A percentile compares a stretch with the other conserved stretches of the same genome.
phyloP scores from a whole-genome alignment of 768 basidiomycete species.

The Russula vinacea region DNA sequence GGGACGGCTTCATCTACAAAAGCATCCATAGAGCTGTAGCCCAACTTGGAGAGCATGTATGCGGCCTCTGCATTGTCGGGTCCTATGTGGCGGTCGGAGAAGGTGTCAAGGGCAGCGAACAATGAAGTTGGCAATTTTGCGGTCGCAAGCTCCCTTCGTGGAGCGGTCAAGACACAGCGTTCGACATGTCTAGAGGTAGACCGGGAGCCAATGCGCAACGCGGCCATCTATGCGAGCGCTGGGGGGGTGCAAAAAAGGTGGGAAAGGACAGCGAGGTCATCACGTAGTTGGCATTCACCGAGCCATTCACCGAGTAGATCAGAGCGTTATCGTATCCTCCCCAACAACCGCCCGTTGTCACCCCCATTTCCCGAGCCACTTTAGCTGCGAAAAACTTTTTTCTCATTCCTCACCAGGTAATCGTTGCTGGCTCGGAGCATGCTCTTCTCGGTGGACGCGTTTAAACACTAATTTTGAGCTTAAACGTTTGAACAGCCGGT shows the following conservation, averaged over 20 bases:
- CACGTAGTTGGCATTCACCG: constrained; percentile 39
- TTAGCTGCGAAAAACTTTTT: constrained; percentile 11
- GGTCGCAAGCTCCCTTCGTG: constrained; percentile 52
- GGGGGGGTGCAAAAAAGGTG: constrained; percentile 8
- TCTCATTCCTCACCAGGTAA: background rate
- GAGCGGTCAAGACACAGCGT: constrained; percentile 29
- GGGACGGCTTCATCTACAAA: constrained; percentile 87
- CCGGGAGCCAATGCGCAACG: constrained; percentile 15
- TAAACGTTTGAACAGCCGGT: background rate
- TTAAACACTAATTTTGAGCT: background rate
- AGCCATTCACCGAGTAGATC: constrained; percentile 58
- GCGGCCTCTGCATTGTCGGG: constrained; percentile 79
- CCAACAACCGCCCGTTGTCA: background rate
- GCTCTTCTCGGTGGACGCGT: background rate
- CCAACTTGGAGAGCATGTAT: constrained; percentile 79
- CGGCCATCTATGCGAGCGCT: constrained; percentile 21
- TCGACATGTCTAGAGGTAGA: constrained; percentile 30
- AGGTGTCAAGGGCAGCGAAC: constrained; percentile 85
- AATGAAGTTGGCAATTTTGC: constrained; percentile 58
- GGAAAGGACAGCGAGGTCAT: constrained; percentile 12
- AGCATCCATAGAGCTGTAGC: constrained; percentile 83
- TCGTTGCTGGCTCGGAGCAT: constrained; percentile 28
- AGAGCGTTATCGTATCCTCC: background rate
- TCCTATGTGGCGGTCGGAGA: constrained; percentile 88
- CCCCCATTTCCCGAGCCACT: constrained; percentile 29